phyloP scores from a whole-genome alignment of 2,329 filamentous ascomycete genomes.

The Diatrype stigma region DNA sequence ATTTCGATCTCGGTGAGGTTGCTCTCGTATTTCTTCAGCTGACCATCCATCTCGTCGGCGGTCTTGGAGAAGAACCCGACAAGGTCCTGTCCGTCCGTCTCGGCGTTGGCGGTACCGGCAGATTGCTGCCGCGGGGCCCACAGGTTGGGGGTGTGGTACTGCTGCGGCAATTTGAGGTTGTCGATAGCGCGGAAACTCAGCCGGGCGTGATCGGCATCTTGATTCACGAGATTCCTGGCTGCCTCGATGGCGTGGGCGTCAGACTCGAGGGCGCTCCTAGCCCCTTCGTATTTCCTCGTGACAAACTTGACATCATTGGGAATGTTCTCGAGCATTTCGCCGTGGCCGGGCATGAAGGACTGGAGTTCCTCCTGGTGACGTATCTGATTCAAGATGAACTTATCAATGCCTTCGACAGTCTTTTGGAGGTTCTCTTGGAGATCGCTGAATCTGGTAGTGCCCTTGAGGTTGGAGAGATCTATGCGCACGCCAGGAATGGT shows the following conservation, averaged over 20 bases:
- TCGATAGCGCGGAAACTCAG: constrained; percentile 43
- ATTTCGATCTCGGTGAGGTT: constrained; percentile 62
- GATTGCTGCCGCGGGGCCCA: constrained; percentile 35
- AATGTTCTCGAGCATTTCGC: constrained; percentile 47
- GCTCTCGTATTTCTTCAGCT: constrained; percentile 52
- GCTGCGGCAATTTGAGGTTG: constrained; percentile 43
- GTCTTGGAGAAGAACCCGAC: constrained; percentile 61
- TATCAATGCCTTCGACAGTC: constrained; percentile 73
- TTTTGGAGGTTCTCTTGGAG: constrained; percentile 77
- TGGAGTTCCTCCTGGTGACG: constrained; percentile 73
- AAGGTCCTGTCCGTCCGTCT: constrained; percentile 53
- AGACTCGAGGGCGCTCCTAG: constrained; percentile 34
- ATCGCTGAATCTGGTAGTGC: constrained; percentile 89
- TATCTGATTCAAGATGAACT: constrained; percentile 76
- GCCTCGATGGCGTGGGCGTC: constrained; percentile 40
- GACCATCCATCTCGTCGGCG: constrained; percentile 57
- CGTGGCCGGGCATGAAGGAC: constrained; percentile 58
- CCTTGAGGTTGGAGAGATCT: constrained; percentile 72
- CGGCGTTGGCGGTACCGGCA: constrained; percentile 39
- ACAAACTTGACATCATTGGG: constrained; percentile 42
- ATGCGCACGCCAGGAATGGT: constrained; percentile 70
- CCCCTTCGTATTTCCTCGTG: constrained; percentile 40
- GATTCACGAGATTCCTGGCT: constrained; percentile 36
- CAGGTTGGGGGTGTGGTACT: constrained; percentile 45
- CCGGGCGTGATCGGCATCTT: constrained; percentile 37